phyloP scores from a whole-genome alignment of 2,329 filamentous ascomycete genomes.

The Xylaria sp. region DNA sequence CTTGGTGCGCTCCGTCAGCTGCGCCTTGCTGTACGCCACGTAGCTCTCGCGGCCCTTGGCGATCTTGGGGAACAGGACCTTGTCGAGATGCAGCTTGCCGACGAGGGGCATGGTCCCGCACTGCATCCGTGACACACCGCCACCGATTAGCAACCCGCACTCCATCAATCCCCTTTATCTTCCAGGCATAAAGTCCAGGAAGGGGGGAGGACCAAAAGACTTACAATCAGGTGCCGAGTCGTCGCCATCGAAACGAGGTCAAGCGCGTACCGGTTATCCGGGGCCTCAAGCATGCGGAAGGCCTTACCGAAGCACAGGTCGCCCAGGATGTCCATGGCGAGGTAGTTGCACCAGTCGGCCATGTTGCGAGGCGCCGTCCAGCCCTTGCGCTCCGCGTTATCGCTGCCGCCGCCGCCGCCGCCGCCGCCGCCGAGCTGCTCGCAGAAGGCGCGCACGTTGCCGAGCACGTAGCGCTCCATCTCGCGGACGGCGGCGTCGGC shows the following conservation, averaged over 20 bases:
- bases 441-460: conserved; percentile 69
- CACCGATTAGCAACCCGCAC: conserved; percentile 3
- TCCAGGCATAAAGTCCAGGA: neutral
- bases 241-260: conserved; percentile 69
- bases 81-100: conserved; percentile 67
- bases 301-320: conserved; percentile 65
- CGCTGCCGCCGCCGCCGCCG: too few relatives aligned
- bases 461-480: conserved; percentile 68
- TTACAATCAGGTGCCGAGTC: conserved; percentile 68
- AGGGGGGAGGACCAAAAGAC: conserved; percentile 31
- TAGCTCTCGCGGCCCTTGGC: conserved; percentile 69
- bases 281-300: conserved; percentile 62
- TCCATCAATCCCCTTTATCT: neutral
- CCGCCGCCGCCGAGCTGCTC: conserved; percentile 52
- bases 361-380: conserved; percentile 65
- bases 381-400: conserved; percentile 50
- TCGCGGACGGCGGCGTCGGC: conserved; percentile 66
- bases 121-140: too few relatives aligned
- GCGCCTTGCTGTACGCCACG: conserved; percentile 70
- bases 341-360: conserved; percentile 64
- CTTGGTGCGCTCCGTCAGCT: conserved; percentile 68
- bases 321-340: conserved; percentile 65
- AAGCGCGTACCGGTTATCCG: conserved; percentile 67
- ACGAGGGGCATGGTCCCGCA: conserved; percentile 74
- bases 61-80: conserved; percentile 67